These are phyloP conservation scores for Herpetomonas tarakana DNA, from an alignment of 208 protist genomes.

Conservation along the genomic window DNA sequence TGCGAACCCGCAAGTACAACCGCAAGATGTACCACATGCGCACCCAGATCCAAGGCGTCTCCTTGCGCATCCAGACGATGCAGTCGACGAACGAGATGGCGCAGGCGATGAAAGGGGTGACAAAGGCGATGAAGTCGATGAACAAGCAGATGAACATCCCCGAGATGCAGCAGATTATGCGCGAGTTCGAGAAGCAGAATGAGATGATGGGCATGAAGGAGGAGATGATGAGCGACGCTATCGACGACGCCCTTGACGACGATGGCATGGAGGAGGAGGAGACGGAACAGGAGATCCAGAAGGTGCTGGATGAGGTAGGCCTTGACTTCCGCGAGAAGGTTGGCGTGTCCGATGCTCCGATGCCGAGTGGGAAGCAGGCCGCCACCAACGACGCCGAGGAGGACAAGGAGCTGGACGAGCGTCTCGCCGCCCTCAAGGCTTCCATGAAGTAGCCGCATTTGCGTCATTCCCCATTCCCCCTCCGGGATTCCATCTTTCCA, in stretches of 20 bases:
- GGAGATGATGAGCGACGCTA: conserved; percentile 97
- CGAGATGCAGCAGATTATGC: conserved; percentile 97
- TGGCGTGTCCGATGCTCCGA: conserved; percentile 37
- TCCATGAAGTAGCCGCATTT: conserved; percentile 56
- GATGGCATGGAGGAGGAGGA: conserved; percentile 91
- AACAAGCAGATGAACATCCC: conserved; percentile 97
- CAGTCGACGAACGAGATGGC: conserved; percentile 88
- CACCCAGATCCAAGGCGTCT: conserved; percentile 96
- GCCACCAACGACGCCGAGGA: conserved; percentile 33
- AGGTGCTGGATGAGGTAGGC: conserved; percentile 91
- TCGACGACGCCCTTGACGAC: conserved; percentile 91
- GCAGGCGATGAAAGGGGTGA: conserved; percentile 89
- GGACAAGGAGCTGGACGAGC: conserved; percentile 80
- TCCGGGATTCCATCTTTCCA: neutral
- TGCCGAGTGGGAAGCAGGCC: conserved; percentile 22
- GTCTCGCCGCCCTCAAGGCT: conserved; percentile 72
- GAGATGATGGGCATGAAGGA: conserved; percentile 98
- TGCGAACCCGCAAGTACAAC: conserved; percentile 94
- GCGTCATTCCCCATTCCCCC: neutral
- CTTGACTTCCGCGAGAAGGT: conserved; percentile 86
- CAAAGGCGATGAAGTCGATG: conserved; percentile 93
- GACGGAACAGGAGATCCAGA: conserved; percentile 87
- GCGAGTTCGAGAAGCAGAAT: conserved; percentile 97
- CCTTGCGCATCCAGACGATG: conserved; percentile 95
- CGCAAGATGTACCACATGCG: conserved; percentile 98